Evolutionary conservation across 305 asterid genomes (phyloP).

Genomic region (Fraxinus greggii): DNA sequence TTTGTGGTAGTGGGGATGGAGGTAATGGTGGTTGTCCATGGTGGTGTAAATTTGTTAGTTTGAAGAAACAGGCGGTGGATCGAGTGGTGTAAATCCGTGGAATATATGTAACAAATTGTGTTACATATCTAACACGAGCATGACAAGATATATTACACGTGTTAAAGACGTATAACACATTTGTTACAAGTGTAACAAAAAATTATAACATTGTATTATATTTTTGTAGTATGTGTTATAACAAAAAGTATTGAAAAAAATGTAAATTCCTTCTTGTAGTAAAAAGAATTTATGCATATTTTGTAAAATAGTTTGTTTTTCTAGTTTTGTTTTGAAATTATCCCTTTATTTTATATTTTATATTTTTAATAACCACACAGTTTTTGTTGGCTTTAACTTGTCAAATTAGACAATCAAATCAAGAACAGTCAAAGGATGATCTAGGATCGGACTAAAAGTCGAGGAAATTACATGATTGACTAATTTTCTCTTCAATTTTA

Average conservation of each 20-base stretch:
- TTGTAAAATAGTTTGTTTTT: background rate
- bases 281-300: background rate
- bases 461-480: too few relatives aligned
- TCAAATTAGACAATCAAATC: background rate
- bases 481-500: too few relatives aligned
- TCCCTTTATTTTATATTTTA: background rate
- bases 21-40: background rate
- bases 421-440: too few relatives aligned
- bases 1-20: background rate
- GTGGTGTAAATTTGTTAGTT: background rate
- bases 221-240: too few relatives aligned
- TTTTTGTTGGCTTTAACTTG: background rate
- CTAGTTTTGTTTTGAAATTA: background rate
- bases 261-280: too few relatives aligned
- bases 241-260: background rate
- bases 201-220: too few relatives aligned
- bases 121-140: background rate
- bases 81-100: background rate
- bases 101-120: background rate
- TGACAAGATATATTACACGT: background rate
- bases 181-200: background rate
- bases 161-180: background rate
- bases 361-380: too few relatives aligned
- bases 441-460: too few relatives aligned
- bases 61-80: background rate